Conservation (phyloP, 2,329 filamentous ascomycete genomes). For the Cordyceps fumosorosea region DNA sequence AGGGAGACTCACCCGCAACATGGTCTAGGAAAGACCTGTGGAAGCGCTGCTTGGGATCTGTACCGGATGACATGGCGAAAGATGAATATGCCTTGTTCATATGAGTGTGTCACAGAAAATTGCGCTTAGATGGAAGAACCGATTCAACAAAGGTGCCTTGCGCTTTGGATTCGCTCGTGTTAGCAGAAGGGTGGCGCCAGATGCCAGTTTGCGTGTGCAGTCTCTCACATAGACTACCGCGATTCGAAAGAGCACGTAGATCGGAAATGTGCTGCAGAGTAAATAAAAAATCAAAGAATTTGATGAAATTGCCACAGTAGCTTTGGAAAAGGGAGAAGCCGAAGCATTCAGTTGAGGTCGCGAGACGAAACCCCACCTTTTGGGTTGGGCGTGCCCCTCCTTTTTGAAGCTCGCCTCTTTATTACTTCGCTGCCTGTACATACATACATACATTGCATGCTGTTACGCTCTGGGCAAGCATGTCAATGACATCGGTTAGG, state of each 20-base stretch:
- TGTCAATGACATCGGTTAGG: not conserved
- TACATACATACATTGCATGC: not conserved
- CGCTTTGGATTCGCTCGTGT: not conserved
- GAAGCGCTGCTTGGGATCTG: slow-evolving; percentile 63
- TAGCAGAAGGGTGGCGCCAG: not conserved
- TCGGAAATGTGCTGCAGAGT: not conserved
- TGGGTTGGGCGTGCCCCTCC: slow-evolving; percentile 4
- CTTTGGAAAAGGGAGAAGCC: not conserved
- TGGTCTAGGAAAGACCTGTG: slow-evolving; percentile 77
- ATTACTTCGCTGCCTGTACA: slow-evolving; percentile 6
- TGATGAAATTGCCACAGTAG: not conserved
- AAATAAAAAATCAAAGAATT: not conserved
- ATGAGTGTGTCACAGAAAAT: not conserved
- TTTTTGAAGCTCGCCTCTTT: slow-evolving; percentile 3
- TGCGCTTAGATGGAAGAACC: no score
- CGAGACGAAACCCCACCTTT: slow-evolving; percentile 9
- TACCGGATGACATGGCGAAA: slow-evolving; percentile 22
- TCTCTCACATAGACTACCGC: not conserved
- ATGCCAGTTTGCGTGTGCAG: not conserved
- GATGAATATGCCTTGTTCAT: not conserved
- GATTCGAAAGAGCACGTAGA: not conserved
- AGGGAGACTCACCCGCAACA: slow-evolving; percentile 53
- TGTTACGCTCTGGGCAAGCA: not conserved
- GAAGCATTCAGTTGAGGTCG: slow-evolving; percentile 4
- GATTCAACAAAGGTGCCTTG: not conserved